Evolutionary conservation across 176 grass and related monocot genomes (phyloP).

Genomic region (Hordeum vulgare): DNA sequence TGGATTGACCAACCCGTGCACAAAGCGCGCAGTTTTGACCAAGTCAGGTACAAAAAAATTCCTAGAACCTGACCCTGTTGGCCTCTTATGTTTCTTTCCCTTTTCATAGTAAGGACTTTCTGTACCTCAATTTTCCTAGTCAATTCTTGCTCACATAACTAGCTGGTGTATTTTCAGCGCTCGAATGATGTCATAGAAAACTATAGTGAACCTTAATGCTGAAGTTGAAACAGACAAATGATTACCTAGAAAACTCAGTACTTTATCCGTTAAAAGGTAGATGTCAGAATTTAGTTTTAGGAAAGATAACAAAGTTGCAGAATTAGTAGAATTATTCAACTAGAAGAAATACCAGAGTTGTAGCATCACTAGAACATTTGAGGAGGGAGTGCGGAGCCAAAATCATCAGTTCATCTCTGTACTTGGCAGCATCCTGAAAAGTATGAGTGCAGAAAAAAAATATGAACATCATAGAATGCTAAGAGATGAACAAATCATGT

Average conservation of each 20-base stretch:
- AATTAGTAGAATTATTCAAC: neutral
- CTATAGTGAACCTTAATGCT: neutral
- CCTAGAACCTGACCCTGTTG: neutral
- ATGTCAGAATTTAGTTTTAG: neutral
- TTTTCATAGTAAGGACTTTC: neutral
- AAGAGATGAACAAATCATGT: constrained; percentile 7
- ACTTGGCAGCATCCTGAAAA: constrained; percentile 75
- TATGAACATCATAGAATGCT: neutral
- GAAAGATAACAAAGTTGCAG: neutral
- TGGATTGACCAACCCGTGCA: neutral
- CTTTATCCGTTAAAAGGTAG: neutral
- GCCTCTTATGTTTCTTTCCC: neutral
- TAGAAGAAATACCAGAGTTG: constrained; percentile 42
- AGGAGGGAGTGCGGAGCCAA: constrained; percentile 73
- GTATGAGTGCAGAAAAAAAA: neutral
- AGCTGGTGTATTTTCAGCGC: neutral
- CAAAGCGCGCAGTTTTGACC: neutral
- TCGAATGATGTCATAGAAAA: neutral
- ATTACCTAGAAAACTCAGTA: neutral
- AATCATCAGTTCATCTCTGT: constrained; percentile 67
- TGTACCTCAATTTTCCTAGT: neutral
- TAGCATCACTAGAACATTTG: constrained; percentile 83
- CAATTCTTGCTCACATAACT: neutral
- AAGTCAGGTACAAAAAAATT: neutral
- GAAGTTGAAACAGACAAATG: neutral